Conservation (phyloP, 2,329 filamentous ascomycete genomes). For the Peltaster fructicola region DNA sequence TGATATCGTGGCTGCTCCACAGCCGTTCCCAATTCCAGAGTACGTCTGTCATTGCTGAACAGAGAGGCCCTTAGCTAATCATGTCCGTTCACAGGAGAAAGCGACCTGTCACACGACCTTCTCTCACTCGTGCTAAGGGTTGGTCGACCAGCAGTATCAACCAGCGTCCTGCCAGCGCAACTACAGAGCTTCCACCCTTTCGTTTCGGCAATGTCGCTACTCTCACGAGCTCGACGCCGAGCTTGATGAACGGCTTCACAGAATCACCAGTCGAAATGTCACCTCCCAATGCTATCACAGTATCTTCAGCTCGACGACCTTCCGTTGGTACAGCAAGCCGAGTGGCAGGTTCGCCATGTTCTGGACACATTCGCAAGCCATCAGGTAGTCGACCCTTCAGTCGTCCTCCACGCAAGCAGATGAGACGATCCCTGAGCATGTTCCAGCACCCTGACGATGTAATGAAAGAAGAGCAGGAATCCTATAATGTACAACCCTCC, state of each 20-base stretch:
- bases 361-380: slow-evolving; percentile 50
- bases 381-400: slow-evolving; percentile 44
- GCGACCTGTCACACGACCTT: slow-evolving; percentile 44
- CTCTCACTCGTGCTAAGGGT: slow-evolving; percentile 56
- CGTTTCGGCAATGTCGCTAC: slow-evolving; percentile 44
- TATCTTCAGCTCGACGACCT: slow-evolving; percentile 46
- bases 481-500: slow-evolving; percentile 29
- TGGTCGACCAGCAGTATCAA: slow-evolving; percentile 50
- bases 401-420: slow-evolving; percentile 67
- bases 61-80: slow-evolving; percentile 4
- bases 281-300: too few species aligned
- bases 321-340: slow-evolving; percentile 43
- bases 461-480: slow-evolving; percentile 58
- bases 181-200: slow-evolving; percentile 54
- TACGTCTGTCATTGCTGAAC: slow-evolving; percentile 9
- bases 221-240: slow-evolving; percentile 36
- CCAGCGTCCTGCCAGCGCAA: slow-evolving; percentile 38
- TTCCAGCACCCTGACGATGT: slow-evolving; percentile 84
- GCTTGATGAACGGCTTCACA: slow-evolving; percentile 63
- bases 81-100: slow-evolving; percentile 12
- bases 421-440: slow-evolving; percentile 90
- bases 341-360: slow-evolving; percentile 59
- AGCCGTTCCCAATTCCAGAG: too few species aligned
- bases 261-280: slow-evolving; percentile 51
- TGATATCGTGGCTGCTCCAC: too few species aligned